Percentiles rank a stretch among this genome's conserved stretches.
Conservation (phyloP, 2,329 filamentous ascomycete genomes). For the Raffaelea albimanens region DNA sequence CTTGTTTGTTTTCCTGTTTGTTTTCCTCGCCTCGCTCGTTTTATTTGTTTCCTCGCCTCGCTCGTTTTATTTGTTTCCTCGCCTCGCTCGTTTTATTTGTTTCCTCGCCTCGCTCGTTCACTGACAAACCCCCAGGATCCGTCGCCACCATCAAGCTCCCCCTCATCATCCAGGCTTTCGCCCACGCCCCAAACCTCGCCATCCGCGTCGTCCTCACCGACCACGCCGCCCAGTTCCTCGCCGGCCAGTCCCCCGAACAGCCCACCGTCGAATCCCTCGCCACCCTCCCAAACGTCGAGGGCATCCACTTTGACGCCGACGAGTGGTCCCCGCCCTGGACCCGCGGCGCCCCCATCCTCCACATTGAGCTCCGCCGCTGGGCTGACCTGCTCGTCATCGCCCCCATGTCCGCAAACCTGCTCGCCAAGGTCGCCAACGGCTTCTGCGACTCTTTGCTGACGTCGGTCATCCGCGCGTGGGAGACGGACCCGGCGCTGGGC, state of each 20-base stretch:
- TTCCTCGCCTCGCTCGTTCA: not conserved
- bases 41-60: not conserved
- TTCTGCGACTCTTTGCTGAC: slow-evolving; percentile 69
- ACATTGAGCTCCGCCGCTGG: slow-evolving; percentile 78
- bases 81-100: too few species aligned
- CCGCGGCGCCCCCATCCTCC: slow-evolving; percentile 69
- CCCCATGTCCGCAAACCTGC: slow-evolving; percentile 72
- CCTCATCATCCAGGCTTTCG: slow-evolving; percentile 51
- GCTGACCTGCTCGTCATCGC: slow-evolving; percentile 72
- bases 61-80: not conserved
- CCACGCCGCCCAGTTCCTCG: slow-evolving; percentile 65
- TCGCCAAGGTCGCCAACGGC: slow-evolving; percentile 76
- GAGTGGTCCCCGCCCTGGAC: slow-evolving; percentile 68
- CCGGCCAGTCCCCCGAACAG: slow-evolving; percentile 68
- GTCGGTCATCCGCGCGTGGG: slow-evolving; percentile 76
- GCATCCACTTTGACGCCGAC: slow-evolving; percentile 72
- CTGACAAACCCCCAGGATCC: slow-evolving; percentile 22
- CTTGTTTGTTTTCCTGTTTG: not conserved
- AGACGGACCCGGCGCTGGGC: slow-evolving; percentile 52
- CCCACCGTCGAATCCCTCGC: slow-evolving; percentile 54
- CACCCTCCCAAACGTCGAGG: slow-evolving; percentile 62
- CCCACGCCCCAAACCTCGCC: slow-evolving; percentile 43
- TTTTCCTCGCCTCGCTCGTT: not conserved
- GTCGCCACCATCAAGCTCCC: slow-evolving; percentile 86
- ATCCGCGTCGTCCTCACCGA: slow-evolving; percentile 78